Evolutionary conservation across 441 rosid genomes (phyloP).

Genomic region (Gossypium laxum): DNA sequence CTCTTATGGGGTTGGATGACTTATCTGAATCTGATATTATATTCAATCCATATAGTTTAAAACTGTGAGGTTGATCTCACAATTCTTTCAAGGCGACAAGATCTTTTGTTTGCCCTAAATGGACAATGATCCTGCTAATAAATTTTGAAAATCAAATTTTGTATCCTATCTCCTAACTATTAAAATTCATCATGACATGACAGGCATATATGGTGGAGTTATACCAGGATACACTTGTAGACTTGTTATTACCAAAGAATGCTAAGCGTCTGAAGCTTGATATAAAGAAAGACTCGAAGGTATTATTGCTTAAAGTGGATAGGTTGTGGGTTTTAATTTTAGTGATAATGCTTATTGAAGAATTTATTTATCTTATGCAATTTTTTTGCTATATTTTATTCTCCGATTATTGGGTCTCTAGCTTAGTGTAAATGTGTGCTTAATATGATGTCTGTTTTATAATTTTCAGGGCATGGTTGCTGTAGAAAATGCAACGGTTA

Average conservation of each 20-base stretch:
- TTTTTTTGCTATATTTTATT: constrained; percentile 7
- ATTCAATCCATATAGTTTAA: neutral
- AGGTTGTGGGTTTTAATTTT: neutral
- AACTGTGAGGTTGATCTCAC: neutral
- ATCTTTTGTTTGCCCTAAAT: neutral
- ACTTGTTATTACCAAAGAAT: constrained; percentile 66
- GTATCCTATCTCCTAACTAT: neutral
- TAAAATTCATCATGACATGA: constrained; percentile 14
- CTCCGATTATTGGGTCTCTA: neutral
- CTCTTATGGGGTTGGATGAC: neutral
- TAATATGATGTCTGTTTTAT: constrained; percentile 3
- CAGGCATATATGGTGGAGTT: constrained; percentile 93
- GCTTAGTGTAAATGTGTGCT: neutral
- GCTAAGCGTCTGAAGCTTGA: constrained; percentile 63
- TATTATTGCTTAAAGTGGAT: constrained; percentile 14
- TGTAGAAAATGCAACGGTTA: constrained; percentile 70
- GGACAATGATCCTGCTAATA: neutral
- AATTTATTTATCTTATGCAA: neutral
- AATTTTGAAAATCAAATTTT: neutral
- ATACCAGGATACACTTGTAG: constrained; percentile 85
- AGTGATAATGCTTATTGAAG: neutral
- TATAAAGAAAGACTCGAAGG: constrained; percentile 88
- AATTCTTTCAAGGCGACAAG: neutral
- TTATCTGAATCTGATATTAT: neutral
- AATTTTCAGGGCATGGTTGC: constrained; percentile 75